Evolutionary conservation across 2,329 filamentous ascomycete genomes (phyloP), one percentile per base, ranked within the genome.

Genomic region (Stagonosporopsis chrysanthemi): DNA sequence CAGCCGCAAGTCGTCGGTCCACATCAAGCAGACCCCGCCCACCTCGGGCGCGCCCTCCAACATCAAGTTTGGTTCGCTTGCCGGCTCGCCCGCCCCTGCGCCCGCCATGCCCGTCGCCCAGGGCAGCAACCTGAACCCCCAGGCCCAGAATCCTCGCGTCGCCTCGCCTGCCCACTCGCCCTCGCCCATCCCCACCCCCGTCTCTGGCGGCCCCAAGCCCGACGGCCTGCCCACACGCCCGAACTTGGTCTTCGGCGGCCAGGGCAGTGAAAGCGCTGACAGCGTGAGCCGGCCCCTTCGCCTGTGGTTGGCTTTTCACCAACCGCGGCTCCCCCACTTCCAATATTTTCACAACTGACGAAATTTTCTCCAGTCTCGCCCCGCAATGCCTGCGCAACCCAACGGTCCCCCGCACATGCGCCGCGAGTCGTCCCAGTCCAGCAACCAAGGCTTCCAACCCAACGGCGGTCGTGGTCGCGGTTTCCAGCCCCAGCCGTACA

Each of bases 151-250:
- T 72, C 89, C 90, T 61, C 87, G 90, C 68, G 85, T 94, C 48
- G 88, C 88, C 44, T 96, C 93, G 42, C 95, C 95, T 6, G 88
- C 90, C 45, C 89, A 90, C 66, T 97, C 94, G 42, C 95, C 95
- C 4, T 94, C 91, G 39, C 95, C 95, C 4, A 98, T 98, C 68
- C 94, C 95, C 29, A 91, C 94, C 77, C 91, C 92, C 52, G 88
- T 89, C 31, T 95, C 92, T 71, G 92, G 92, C 67, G 91, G 88
- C 52, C 82, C 92, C 70, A 93, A 93, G 67, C 92, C 92, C 41
- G 89, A 91, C 31, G 86, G 85, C 63, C 84, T 92, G 63, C 84
- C 88, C 66, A 88, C 88, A 64, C 87, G 89, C 66, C 85, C 85
- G 71, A 88, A 89, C 76, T 86, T 91, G 49, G 85, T 82, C 67